Base-by-base conservation (phyloP, 2,329 filamentous ascomycete species). In the Chrysosporium keratinophilum region DNA sequence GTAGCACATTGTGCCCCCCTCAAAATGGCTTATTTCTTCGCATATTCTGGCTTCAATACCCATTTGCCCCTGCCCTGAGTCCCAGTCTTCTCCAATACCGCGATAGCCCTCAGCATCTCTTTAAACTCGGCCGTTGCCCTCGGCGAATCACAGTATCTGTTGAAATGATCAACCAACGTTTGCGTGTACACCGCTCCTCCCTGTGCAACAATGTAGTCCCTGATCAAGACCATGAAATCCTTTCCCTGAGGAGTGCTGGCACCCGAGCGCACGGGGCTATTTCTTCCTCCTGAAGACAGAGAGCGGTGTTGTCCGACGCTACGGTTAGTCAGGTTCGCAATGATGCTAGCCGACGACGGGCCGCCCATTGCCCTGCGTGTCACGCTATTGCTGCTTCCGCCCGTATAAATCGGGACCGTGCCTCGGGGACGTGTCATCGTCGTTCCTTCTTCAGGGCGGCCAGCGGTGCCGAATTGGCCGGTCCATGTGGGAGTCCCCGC, bases 401-500 rank as follows among this genome's bases (percentile, higher is more conserved):
- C 55, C 23, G 47, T 42, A 23, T 54, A 56, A 17, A 51, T 19
- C 40, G 42, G 34, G 9, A 45, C 37, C 7, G 53, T 56, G n/a
- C 54, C 53, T 7, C 42, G 39, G 28, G 28, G 39, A 39, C 3
- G 23, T 28, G 23, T 28, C 23, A 28, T 28, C 23, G 28, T 34
- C 14, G 31, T 41, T 54, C 69, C 71, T 35, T 73, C 75, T 23
- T 81, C 78, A 1, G 86, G 85, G 35, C 86, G 77, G 1, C 90
- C 91, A 3, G 82, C 83, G 48, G 84, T 79, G 9, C 91, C 91
- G 45, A 86, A 82, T 61, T 86, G 81, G 1, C 93, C 91, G 0
- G 91, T 97, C 91, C 91, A 97, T 0, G 91, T 96, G 7, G 93
- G 87, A 0, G 87, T 88, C 6, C 91, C 91, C 33, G 88, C 83